These are phyloP conservation scores for Diaporthe caulivora DNA, from an alignment of 2,329 filamentous ascomycete species.

Conservation along the genomic window DNA sequence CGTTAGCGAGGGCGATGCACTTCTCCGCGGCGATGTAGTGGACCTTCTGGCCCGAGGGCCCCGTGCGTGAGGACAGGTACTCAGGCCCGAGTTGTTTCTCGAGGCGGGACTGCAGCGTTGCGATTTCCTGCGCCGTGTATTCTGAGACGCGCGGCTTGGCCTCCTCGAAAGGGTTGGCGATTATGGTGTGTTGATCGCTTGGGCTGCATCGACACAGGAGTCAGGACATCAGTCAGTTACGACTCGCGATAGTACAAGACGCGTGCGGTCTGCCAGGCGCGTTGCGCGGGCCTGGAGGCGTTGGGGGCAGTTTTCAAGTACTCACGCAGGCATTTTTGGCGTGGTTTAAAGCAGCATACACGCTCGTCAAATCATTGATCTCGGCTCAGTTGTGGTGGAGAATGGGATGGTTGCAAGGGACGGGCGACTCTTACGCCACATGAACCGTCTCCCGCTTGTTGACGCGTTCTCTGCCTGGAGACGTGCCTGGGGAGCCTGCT, in stretches of 20 bases:
- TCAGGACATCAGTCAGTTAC: neutral
- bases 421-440: conserved; percentile 18
- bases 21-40: conserved; percentile 98
- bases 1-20: conserved; percentile 93
- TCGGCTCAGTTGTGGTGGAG: neutral
- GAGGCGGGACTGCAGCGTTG: conserved; percentile 85
- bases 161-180: conserved; percentile 86
- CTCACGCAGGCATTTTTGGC: conserved; percentile 60
- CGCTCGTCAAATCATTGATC: neutral
- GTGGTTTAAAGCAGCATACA: conserved; percentile 20
- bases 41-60: conserved; percentile 86
- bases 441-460: conserved; percentile 2
- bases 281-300: conserved; percentile 38
- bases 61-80: conserved; percentile 89
- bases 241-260: neutral
- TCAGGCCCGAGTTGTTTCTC: conserved; percentile 96
- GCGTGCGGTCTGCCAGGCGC: conserved; percentile 19
- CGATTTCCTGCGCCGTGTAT: conserved; percentile 92
- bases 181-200: conserved; percentile 75
- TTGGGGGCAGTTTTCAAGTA: conserved; percentile 37
- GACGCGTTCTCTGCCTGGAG: conserved; percentile 34
- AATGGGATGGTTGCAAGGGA: conserved; percentile 20
- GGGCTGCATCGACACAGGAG: conserved; percentile 60
- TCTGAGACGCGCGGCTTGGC: conserved; percentile 75
- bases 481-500: conserved; percentile 24